Percentiles rank a stretch among this genome's conserved stretches.
Conservation (phyloP, 768 basidiomycete genomes). For the Strobilomyces echinocephalus region DNA sequence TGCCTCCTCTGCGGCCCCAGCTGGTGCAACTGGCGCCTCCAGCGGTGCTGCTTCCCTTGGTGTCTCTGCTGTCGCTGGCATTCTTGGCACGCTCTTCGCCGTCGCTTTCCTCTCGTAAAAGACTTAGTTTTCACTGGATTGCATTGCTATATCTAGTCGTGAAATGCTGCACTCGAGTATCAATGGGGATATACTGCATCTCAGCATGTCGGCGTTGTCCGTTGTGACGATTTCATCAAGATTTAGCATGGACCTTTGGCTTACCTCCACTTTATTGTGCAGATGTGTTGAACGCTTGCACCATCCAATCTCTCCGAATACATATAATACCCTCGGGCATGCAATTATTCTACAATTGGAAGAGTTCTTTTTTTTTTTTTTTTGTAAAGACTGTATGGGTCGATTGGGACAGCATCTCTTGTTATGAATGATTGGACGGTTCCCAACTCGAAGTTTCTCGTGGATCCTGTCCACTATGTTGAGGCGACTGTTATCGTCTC, state of each 20-base stretch:
- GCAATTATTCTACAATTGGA: conserved; percentile 13
- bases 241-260: conserved; percentile 7
- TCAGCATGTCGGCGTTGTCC: neutral
- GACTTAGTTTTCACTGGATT: neutral
- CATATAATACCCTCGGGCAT: conserved; percentile 17
- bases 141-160: conserved; percentile 1
- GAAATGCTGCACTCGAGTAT: conserved; percentile 1
- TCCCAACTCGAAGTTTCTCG: no score
- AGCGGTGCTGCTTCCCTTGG: conserved; percentile 24
- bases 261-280: conserved; percentile 5
- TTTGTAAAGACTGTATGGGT: neutral
- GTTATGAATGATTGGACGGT: no score
- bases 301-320: conserved; percentile 13
- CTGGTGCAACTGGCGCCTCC: conserved; percentile 10
- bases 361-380: no score
- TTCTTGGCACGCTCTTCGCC: conserved; percentile 35
- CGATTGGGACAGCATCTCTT: neutral
- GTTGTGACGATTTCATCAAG: conserved; percentile 3
- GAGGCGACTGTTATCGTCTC: no score
- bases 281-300: conserved; percentile 25
- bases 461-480: no score
- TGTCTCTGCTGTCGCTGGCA: conserved; percentile 30
- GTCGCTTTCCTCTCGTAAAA: conserved; percentile 36
- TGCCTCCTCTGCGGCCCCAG: conserved; percentile 11
- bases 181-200: neutral